phyloP scores from a whole-genome alignment of 2,329 filamentous ascomycete genomes.

The Ustulina deusta region DNA sequence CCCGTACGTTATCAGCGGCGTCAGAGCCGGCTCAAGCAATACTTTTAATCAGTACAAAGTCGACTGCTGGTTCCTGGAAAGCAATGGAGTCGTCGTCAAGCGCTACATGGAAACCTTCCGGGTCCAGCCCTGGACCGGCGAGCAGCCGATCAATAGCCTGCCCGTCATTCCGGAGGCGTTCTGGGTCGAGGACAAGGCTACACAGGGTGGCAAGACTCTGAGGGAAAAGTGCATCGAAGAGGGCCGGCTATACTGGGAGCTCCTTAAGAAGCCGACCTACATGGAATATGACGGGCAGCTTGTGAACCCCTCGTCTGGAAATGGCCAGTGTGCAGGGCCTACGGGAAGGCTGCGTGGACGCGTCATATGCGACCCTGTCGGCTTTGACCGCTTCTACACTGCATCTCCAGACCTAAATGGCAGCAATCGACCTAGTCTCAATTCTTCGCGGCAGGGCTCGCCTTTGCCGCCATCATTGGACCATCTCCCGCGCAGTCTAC shows the following conservation, averaged over 20 bases:
- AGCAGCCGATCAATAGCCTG: slow-evolving; percentile 58
- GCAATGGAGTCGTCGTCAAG: slow-evolving; percentile 49
- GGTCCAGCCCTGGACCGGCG: slow-evolving; percentile 57
- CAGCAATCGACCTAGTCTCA: slow-evolving; percentile 8
- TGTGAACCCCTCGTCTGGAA: slow-evolving; percentile 48
- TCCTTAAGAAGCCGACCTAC: slow-evolving; percentile 59
- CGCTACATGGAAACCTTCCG: slow-evolving; percentile 54
- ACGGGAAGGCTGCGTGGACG: slow-evolving; percentile 53
- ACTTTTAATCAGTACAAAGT: slow-evolving; percentile 41
- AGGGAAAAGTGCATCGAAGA: slow-evolving; percentile 55
- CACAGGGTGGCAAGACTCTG: slow-evolving; percentile 49
- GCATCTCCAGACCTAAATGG: slow-evolving; percentile 42
- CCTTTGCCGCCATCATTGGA: slow-evolving; percentile 48
- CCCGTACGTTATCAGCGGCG: slow-evolving; percentile 57
- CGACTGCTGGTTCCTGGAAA: slow-evolving; percentile 58
- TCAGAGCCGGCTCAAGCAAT: slow-evolving; percentile 40
- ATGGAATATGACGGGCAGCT: slow-evolving; percentile 61
- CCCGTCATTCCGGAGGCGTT: slow-evolving; percentile 57
- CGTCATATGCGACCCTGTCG: slow-evolving; percentile 59
- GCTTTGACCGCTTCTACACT: slow-evolving; percentile 53
- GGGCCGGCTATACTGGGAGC: slow-evolving; percentile 60
- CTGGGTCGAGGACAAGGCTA: slow-evolving; percentile 54
- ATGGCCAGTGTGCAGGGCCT: slow-evolving; percentile 44
- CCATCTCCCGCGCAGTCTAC: slow-evolving; percentile 55
- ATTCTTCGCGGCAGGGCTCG: slow-evolving; percentile 28